These are phyloP conservation scores for Entomortierella beljakovae DNA, from an alignment of 192 early-diverging fungal species.

Conservation along the genomic window DNA sequence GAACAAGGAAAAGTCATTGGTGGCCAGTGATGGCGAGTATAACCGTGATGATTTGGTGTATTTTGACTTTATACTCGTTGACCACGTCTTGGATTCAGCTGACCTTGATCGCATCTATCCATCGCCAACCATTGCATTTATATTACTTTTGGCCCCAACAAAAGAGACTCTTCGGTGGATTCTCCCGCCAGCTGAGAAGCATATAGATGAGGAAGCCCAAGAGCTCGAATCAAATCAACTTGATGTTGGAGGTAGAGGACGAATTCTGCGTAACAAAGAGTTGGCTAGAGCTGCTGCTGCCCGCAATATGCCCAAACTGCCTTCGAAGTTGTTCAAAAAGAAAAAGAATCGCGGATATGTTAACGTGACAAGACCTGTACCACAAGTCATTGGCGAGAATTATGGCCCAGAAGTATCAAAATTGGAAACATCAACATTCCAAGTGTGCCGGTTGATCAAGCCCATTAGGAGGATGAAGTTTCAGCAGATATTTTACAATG, in stretches of 20 bases:
- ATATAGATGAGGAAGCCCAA: background rate
- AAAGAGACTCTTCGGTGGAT: conserved; percentile 46
- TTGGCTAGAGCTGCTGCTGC: background rate
- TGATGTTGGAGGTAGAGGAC: conserved; percentile 29
- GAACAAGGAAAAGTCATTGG: background rate
- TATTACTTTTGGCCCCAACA: conserved; percentile 30
- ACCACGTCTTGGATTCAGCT: conserved; percentile 40
- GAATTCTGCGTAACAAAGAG: background rate
- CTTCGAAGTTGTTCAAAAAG: conserved; percentile 46
- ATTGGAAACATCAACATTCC: conserved; percentile 32
- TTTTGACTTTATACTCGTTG: conserved; percentile 40
- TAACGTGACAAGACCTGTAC: conserved; percentile 21
- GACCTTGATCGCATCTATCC: conserved; percentile 39
- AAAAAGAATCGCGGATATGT: conserved; percentile 28
- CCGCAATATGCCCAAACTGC: background rate
- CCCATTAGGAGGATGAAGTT: conserved; percentile 44
- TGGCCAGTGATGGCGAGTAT: background rate
- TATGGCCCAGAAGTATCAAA: background rate
- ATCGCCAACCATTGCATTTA: conserved; percentile 16
- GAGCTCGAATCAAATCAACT: conserved; percentile 15
- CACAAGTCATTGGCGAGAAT: background rate
- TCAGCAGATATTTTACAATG: conserved; percentile 39
- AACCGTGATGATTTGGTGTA: background rate
- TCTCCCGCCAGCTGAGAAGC: conserved; percentile 30
- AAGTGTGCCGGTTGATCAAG: conserved; percentile 46